Base-by-base conservation (phyloP, 78 protist species). In the Planoprotostelium fungivorum region DNA sequence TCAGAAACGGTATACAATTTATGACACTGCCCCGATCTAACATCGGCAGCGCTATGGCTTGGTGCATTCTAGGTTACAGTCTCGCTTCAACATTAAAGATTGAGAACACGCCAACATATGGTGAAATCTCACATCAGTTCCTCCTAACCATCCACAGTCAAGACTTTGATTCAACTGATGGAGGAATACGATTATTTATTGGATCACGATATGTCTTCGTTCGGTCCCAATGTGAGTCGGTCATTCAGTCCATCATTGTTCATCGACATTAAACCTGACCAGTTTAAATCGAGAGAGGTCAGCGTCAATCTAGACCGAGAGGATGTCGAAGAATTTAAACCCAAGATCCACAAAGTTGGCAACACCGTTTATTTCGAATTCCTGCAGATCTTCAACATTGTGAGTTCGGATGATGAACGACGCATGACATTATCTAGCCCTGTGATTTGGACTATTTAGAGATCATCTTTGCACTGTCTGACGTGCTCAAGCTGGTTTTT, bases 181-280 rank as follows among this genome's bases (percentile, higher is more conserved):
- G 94, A 92, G 25, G 94, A 92, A 51, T 92, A 88, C 37, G 94
- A 92, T 36, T 92, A 92, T 37, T 91, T 89, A 1, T 88, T 63
- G 36, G 94, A 92, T 34, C 89, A 83, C 0, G 94, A 91, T 0
- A 38, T 85, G 1, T 90, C 94, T 29, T 89, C 88, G 91, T 91
- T 87, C 35, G 91, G 91, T n/a, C 5, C 73, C 5, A 51, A 51
- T 51, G 73, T 51, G 73, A 51, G 73, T 5, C 16, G 16, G 5
- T 5, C 16, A 5, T 51, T 51, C 16, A 25, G 5, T 25, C 5
- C 73, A 51, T 51, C 73, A 25, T 16, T 25, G 5, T 51, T 51
- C 16, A 16, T 25, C 73, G 31, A 25, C 5, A 5, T 16, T 25
- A 51, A 51, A 16, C 73, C 73, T 16, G 16, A 25, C 73, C 5